Evolutionary conservation across 805 yeast genomes (phyloP), one percentile per base, ranked within the genome.

Genomic region (Zygotorulaspora florentina): DNA sequence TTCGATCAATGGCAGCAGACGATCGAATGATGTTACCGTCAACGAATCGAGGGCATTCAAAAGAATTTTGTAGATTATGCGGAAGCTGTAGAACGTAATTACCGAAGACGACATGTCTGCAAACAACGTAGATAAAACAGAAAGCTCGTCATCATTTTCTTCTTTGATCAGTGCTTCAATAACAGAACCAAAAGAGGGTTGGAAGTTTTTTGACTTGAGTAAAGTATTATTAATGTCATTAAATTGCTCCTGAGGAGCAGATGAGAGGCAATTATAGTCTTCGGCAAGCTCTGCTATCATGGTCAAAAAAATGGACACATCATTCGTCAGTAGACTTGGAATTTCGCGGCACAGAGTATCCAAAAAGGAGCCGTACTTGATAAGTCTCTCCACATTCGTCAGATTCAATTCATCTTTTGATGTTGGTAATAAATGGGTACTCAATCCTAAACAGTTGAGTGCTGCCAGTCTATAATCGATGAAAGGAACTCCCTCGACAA

Each of bases 381-480:
- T 42, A 2, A 59, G 25, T 20, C 54, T 50, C 15, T 45, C 39
- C 6, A 64, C 34, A 9, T 39, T 15, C 0, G 41, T 39, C 31
- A 57, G 25, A 31, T 48, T 46, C 6, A 52, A 20, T n/a, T 29
- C 39, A 2, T 42, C 30, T 15, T 30, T 12, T 39, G 52, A 48
- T 9, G 43, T n/a, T 10, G 40, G 45, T 17, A 48, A 26, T 1
- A 68, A 20, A 40, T 68, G 70, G 1, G 74, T 62, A 43, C 69
- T 73, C 10, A 68, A 64, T 20, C 66, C 73, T 39, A 80, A 55
- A 1, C 79, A 71, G 52, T 77, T 78, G 0, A 79, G 74, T 20
- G 77, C 55, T 0, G 81, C 57, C 16, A 79, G 48, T 34, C 69
- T 60, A 9, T 67, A 58, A 46, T 71, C 73, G 28, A 69, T 51